phyloP scores from a whole-genome alignment of 768 basidiomycete genomes.

The Mycena chlorophos region DNA sequence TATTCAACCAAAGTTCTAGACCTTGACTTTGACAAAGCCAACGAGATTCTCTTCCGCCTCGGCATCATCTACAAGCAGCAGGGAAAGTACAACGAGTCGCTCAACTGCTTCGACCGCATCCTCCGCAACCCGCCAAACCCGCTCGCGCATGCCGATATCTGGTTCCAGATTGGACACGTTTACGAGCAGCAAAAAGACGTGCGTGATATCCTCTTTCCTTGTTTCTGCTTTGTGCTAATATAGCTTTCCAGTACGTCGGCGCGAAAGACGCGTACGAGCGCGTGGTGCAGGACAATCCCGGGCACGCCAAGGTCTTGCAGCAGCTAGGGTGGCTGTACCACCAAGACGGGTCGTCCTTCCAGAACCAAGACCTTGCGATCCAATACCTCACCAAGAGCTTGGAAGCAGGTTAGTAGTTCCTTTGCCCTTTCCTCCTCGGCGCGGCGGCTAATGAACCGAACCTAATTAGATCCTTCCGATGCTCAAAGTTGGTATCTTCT shows the following conservation, averaged over 20 bases:
- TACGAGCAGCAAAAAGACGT: slow-evolving; percentile 98
- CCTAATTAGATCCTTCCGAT: slow-evolving; percentile 80
- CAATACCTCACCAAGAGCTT: slow-evolving; percentile 92
- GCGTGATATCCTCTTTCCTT: slow-evolving; percentile 25
- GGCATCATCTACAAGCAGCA: slow-evolving; percentile 99
- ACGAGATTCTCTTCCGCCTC: slow-evolving; percentile 96
- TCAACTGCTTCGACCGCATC: slow-evolving; percentile 95
- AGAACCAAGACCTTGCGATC: slow-evolving; percentile 94
- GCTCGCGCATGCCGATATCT: slow-evolving; percentile 95
- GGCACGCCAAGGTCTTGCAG: slow-evolving; percentile 94
- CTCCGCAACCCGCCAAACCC: slow-evolving; percentile 94
- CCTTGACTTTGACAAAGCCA: slow-evolving; percentile 95
- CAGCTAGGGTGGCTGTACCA: slow-evolving; percentile 98
- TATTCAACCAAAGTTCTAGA: too few relatives aligned
- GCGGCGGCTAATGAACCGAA: slow-evolving; percentile 8
- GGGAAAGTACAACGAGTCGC: slow-evolving; percentile 84
- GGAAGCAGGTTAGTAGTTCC: slow-evolving; percentile 68
- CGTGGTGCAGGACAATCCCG: slow-evolving; percentile 91
- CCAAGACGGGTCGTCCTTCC: slow-evolving; percentile 91
- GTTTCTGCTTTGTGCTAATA: slow-evolving; percentile 18
- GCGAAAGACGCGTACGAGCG: slow-evolving; percentile 97
- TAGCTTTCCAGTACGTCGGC: slow-evolving; percentile 62
- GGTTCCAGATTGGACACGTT: slow-evolving; percentile 99
- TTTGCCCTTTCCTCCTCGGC: slow-evolving; percentile 2
- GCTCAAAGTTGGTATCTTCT: slow-evolving; percentile 99